phyloP scores from a whole-genome alignment of 148 eudicot species.

The Camellia granthamiana region DNA sequence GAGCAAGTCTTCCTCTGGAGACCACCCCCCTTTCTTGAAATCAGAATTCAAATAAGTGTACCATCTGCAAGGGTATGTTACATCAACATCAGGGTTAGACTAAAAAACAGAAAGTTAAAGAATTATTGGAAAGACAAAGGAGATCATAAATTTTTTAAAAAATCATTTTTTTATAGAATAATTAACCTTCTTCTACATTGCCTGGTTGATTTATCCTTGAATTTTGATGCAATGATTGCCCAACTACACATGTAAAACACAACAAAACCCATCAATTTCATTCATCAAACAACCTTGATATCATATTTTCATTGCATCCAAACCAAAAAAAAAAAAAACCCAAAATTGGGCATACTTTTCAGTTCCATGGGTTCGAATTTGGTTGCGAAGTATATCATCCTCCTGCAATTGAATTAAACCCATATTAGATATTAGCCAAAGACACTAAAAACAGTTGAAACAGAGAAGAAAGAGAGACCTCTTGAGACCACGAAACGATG shows the following conservation, averaged over 20 bases:
- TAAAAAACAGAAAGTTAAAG: neutral
- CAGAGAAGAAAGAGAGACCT: conserved; percentile 39
- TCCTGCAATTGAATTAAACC: conserved; percentile 50
- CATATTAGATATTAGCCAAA: neutral
- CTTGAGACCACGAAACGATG: conserved; percentile 89
- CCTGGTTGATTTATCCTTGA: conserved; percentile 85
- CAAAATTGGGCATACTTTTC: conserved; percentile 47
- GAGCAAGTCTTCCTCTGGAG: conserved; percentile 93
- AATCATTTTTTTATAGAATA: neutral
- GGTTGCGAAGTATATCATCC: conserved; percentile 89
- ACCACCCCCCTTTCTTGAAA: conserved; percentile 97
- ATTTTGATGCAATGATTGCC: conserved; percentile 84
- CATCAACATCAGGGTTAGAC: conserved; percentile 14
- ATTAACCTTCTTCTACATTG: conserved; percentile 94
- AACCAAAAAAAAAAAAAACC: conserved; percentile 4
- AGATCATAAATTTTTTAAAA: neutral
- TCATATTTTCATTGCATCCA: neutral
- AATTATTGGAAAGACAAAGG: conserved; percentile 5
- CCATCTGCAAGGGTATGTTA: conserved; percentile 54
- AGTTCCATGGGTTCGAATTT: conserved; percentile 76
- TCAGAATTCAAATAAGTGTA: conserved; percentile 90
- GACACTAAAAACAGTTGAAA: conserved; percentile 8
- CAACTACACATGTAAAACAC: conserved; percentile 48
- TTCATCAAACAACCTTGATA: neutral
- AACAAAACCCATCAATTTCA: conserved; percentile 18